Evolutionary conservation across 129 eudicot genomes (phyloP).

Genomic region (Rutidosis leptorrhynchoides): DNA sequence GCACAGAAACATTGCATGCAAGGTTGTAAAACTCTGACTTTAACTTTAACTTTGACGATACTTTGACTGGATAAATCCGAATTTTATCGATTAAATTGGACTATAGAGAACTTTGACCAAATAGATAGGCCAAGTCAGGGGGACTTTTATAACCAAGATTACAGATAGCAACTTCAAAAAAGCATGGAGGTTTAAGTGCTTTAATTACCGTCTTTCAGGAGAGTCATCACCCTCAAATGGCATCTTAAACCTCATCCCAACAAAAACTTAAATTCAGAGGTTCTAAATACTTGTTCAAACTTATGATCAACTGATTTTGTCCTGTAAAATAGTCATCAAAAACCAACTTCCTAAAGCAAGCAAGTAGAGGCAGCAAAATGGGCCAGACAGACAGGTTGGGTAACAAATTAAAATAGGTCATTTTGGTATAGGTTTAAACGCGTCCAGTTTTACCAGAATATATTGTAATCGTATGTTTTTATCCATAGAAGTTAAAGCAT

Average conservation of each 20-base stretch:
- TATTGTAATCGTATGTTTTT: too few relatives aligned
- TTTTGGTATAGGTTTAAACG: background rate
- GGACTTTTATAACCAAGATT: too few relatives aligned
- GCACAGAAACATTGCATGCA: background rate
- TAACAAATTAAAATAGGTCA: background rate
- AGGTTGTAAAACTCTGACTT: too few relatives aligned
- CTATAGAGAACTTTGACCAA: too few relatives aligned
- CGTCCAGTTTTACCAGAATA: background rate
- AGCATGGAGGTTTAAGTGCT: background rate
- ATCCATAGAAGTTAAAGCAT: too few relatives aligned
- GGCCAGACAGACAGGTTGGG: background rate
- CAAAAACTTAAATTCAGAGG: slow-evolving; percentile 49
- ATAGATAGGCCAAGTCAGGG: too few relatives aligned
- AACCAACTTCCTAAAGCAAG: background rate
- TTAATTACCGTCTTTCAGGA: slow-evolving; percentile 74
- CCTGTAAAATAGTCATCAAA: slow-evolving; percentile 30
- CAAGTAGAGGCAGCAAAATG: slow-evolving; percentile 1
- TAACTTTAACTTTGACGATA: too few relatives aligned
- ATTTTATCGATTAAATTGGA: too few relatives aligned
- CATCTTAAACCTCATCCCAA: slow-evolving; percentile 91
- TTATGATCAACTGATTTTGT: slow-evolving; percentile 85
- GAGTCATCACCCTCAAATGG: slow-evolving; percentile 93
- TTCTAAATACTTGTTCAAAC: slow-evolving; percentile 76
- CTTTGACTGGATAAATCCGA: too few relatives aligned
- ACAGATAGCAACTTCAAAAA: slow-evolving; percentile 16